Percentiles rank a stretch among this genome's conserved stretches.
phyloP scores from a whole-genome alignment of 2,329 filamentous ascomycete genomes.

The Verticillium nonalfalfae region DNA sequence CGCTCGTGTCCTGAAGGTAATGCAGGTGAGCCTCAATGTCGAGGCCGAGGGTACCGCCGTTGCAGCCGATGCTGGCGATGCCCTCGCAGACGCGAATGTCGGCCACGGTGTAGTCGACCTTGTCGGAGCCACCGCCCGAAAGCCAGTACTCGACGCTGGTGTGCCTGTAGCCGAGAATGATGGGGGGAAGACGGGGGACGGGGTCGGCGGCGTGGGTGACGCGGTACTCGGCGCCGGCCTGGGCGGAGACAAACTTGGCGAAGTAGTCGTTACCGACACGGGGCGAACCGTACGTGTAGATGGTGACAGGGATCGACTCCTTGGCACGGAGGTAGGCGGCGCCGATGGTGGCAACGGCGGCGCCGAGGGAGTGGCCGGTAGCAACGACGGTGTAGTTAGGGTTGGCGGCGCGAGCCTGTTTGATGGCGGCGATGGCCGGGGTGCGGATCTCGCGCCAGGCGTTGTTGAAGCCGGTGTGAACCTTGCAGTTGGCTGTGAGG shows the following conservation, averaged over 20 bases:
- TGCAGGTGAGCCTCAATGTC: constrained; percentile 36
- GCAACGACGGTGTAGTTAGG: constrained; percentile 47
- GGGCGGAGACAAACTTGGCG: constrained; percentile 44
- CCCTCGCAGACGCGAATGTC: constrained; percentile 43
- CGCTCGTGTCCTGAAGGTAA: constrained; percentile 40
- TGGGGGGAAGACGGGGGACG: constrained; percentile 60
- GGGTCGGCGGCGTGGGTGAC: constrained; percentile 63
- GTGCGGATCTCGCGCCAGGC: constrained; percentile 49
- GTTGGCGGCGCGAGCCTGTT: constrained; percentile 33
- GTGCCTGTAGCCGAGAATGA: constrained; percentile 56
- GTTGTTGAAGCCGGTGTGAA: constrained; percentile 53
- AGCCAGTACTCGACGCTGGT: constrained; percentile 67
- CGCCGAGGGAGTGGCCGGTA: constrained; percentile 67
- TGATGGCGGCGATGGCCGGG: constrained; percentile 34
- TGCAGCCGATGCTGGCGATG: constrained; percentile 39
- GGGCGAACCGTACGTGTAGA: constrained; percentile 64
- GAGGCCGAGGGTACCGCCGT: constrained; percentile 39
- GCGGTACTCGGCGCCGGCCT: constrained; percentile 50
- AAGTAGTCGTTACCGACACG: constrained; percentile 55
- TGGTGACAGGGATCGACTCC: constrained; percentile 38
- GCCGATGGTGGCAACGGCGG: constrained; percentile 55
- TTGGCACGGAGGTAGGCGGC: constrained; percentile 46
- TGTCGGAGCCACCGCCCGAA: constrained; percentile 23
- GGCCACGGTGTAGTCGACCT: constrained; percentile 25
- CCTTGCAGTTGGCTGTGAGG: constrained; percentile 37